Conservation (phyloP, 116 monocot species). For the Posidonia oceanica region DNA sequence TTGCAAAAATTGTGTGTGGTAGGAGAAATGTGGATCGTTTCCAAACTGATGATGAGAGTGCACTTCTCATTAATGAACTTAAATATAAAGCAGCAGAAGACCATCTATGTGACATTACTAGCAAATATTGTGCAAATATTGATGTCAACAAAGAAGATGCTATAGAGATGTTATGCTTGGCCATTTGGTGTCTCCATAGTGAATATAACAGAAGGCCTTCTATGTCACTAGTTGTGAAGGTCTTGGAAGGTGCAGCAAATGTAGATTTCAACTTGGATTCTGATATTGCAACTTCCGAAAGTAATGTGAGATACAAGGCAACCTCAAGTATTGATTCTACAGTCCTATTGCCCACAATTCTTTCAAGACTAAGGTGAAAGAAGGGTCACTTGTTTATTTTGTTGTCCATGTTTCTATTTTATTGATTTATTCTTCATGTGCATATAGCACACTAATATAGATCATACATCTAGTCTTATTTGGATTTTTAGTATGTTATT, state of each 20-base stretch:
- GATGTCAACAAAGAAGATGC: not conserved
- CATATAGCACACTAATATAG: no score
- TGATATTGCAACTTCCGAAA: no score
- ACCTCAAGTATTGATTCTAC: no score
- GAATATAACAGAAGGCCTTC: slow-evolving; percentile 14
- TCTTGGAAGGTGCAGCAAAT: slow-evolving; percentile 9
- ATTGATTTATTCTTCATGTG: no score
- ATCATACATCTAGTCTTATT: no score
- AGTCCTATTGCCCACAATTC: no score
- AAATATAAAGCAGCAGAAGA: not conserved
- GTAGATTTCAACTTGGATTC: not conserved
- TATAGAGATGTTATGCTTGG: slow-evolving; percentile 10
- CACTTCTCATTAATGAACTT: not conserved
- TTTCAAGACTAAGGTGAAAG: no score
- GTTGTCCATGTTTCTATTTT: no score
- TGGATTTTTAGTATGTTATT: no score
- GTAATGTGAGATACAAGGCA: no score
- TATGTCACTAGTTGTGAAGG: slow-evolving; percentile 22
- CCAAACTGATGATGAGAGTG: not conserved
- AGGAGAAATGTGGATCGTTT: slow-evolving; percentile 27
- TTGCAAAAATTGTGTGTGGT: slow-evolving; percentile 44
- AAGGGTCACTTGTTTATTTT: no score
- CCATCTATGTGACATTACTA: not conserved
- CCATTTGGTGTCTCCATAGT: slow-evolving; percentile 20
- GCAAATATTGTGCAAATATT: no score